Base-by-base conservation (phyloP, 257 asterid species). In the Anisodus tanguticus region DNA sequence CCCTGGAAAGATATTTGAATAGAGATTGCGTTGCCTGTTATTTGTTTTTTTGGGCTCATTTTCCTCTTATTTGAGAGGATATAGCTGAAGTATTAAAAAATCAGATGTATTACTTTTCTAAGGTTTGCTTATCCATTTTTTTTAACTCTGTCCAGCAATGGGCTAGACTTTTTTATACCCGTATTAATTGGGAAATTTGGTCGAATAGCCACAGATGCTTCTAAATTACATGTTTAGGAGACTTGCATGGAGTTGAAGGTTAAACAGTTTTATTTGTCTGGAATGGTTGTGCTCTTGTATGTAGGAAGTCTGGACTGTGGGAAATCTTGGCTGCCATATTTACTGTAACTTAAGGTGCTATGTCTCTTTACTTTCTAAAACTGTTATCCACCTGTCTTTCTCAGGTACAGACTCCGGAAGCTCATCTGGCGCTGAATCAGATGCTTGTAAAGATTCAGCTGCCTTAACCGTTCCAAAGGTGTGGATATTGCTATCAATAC, bases 361-460 rank as follows among this genome's bases (percentile, higher is more conserved):
- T 76, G 22, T 31, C 7, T 53, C 9, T 16, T 13, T 51, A 12
- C 81, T 76, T 77, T 4, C 82, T 77, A 77, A 53, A 8, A 26
- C 43, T 8, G 63, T 77, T 31, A 7, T 72, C 15, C 43, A 5
- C 16, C 3, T 76, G 37, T 53, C 66, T 53, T 76, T 22, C 62
- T 51, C 86, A 91, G 95, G 91, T 79, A 86, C 91, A 2, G 92
- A 83, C 41, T 89, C 86, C 16, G 74, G 71, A 10, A 66, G 85
- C 45, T 85, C 84, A 31, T 89, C 93, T 41, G 92, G 87, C 71
- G 83, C 88, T 83, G 95, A 90, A 70, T 90, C 90, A 62, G 93
- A 86, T 80, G 84, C 85, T 86, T 86, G 86, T 69, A 90, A 89
- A 80, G 90, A 82, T 87, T 88, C 85, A 84, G 71, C 82, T 66